Percentiles rank a stretch among this genome's conserved stretches.
These are phyloP conservation scores for Lipomyces kockii DNA, from an alignment of 805 yeast species.

Conservation along the genomic window DNA sequence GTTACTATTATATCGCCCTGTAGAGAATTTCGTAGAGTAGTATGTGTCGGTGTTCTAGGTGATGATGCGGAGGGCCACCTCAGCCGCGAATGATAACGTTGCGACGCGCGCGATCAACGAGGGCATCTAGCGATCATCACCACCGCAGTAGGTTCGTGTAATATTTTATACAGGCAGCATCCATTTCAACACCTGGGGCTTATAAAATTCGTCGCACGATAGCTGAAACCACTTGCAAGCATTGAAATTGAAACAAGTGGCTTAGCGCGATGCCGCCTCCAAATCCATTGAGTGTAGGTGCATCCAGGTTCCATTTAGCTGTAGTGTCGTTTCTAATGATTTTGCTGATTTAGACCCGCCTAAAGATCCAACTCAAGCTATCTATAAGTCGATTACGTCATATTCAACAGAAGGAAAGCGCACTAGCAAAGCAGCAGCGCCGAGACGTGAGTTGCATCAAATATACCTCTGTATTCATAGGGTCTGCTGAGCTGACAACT, in stretches of 20 bases:
- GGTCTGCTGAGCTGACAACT: too few relatives aligned
- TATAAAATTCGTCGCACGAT: not conserved
- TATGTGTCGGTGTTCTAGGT: not conserved
- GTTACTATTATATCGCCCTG: not conserved
- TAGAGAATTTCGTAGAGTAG: not conserved
- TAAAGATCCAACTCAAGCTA: constrained; percentile 56
- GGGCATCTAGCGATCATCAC: not conserved
- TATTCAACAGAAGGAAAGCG: constrained; percentile 73
- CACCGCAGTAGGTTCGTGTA: not conserved
- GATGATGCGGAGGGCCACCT: not conserved
- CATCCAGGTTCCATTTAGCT: not conserved
- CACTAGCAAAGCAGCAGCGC: constrained; percentile 74
- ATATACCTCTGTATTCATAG: too few relatives aligned
- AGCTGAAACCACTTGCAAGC: not conserved
- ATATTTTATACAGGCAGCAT: not conserved
- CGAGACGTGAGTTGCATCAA: constrained; percentile 51
- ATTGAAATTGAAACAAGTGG: not conserved
- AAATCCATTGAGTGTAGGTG: not conserved
- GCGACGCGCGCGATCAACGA: not conserved
- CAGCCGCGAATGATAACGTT: not conserved
- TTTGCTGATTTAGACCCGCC: constrained; percentile 27
- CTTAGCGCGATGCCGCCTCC: not conserved
- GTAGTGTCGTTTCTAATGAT: not conserved
- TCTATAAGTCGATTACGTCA: constrained; percentile 71
- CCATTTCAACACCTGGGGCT: not conserved